Evolutionary conservation across 768 basidiomycete genomes (phyloP), one percentile per base, ranked within the genome.

Genomic region (Postia placenta): DNA sequence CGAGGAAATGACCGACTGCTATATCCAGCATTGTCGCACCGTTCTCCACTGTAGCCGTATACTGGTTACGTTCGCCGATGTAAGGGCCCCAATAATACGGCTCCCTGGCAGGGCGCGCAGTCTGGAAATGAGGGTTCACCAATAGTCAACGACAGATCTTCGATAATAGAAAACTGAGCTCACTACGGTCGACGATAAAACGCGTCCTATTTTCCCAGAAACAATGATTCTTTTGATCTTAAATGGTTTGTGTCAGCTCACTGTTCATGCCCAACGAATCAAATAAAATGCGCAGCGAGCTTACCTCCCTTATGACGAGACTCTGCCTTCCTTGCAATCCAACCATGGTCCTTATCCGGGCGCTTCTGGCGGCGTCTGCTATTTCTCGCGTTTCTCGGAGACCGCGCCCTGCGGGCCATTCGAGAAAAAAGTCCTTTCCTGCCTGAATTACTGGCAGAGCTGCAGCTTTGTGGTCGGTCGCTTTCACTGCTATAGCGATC

Each of bases 381-480:
- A 74, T 56, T 49, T 67, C 66, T 11, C 36, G 22, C n/a, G 67
- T 67, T 55, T 74, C 68, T 26, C 58, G 45, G 11, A 67, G 35
- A 7, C 44, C 57, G 22, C 39, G 55, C 1, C 69, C 72, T 12
- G 58, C 65, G 3, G 72, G 70, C 69, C 70, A 74, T 52, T 74
- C 71, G 6, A 72, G 47, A 45, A 71, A 73, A 26, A 72, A 50
- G 30, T 66, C 52, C 53, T 73, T 74, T 20, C 67, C 67, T 24
- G 66, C 65, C 20, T 62, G 65, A 37, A 74, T 64, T 3, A 59
- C 65, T 14, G 68, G 65, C 28, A 63, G n/a, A 5, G 64, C 56
- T 1, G 61, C 57, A 1, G 57, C 56, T 25, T 59, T 63, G 53
- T 73, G 71, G 1, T 42, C n/a, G 7, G 57, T 54, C 14, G 64